Evolutionary conservation across 2,329 filamentous ascomycete species (phyloP), one percentile per base, ranked within the genome.

Genomic region (Sclerotinia minor): DNA sequence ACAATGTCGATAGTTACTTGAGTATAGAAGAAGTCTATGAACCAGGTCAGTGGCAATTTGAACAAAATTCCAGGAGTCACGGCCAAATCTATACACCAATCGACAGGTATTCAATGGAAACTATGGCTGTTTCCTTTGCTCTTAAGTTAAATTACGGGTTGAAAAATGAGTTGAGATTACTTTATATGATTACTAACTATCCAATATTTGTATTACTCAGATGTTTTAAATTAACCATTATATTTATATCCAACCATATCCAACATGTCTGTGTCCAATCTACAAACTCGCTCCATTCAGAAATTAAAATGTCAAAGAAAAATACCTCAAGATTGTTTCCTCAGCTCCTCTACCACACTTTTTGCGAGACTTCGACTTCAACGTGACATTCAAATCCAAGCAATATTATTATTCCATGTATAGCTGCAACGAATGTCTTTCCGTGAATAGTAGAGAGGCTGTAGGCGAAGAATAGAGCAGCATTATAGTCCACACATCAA

Each of bases 191-290:
- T 17, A 8, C 19, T n/a, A 17, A 7, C 41, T n/a, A 17, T 19
- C 17, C 21, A 4, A 45, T 45, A 3, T 17, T 29, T 2, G 7
- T 6, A 21, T 5, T 15, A 8, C 29, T 59, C 13, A 29, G 7
- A 21, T 26, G 6, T 0, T 9, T 2, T 29, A 47, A 0, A 60
- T 32, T 29, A 9, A n/a, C n/a, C n/a, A n/a, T n/a, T n/a, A n/a
- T n/a, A n/a, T n/a, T n/a, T 8, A 8, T 41, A 32, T 4, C n/a
- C 1, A 45, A 8, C 5, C 2, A 7, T n/a, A 26, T 44, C 26
- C 13, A 47, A 47, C 2, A 5, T 7, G 29, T 21, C 41, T 55
- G 2, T 2, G 8, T 24, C 0, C 5, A 2, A 0, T 24, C 5
- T 19, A n/a, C 7, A 41, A 15, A 41, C 17, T 41, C 11, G 3